Evolutionary conservation across 2,329 filamentous ascomycete species (phyloP), one percentile per base, ranked within the genome.

Genomic region (Colletotrichum navitas): DNA sequence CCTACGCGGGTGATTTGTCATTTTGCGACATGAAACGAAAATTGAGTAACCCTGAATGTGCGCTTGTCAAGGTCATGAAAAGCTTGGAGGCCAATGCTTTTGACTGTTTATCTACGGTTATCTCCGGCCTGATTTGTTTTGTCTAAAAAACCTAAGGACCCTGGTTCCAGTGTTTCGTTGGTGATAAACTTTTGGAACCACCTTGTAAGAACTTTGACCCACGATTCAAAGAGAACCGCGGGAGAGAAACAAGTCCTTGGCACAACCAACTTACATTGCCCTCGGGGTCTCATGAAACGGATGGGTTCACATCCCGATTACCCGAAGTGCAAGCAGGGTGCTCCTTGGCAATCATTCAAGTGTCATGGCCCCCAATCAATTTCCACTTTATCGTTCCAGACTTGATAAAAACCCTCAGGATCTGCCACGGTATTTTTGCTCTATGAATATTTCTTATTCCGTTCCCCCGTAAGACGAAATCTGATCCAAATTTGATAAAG

Each of bases 141-240:
- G 16, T 52, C 24, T 21, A 7, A 11, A 54, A 34, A 45, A 49
- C 14, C 29, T 34, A 10, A 58, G 18, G 39, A 54, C 58, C 52
- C 58, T 59, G 58, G 43, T 32, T 56, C 32, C 54, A 26, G 47
- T 51, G 63, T 11, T 2, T n/a, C 32, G 41, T 49, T 52, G 26
- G 18, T 16, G 26, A 55, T 56, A 69, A 43, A 45, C 26, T 64
- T 71, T 68, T 4, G 36, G 60, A 63, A 55, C 59, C 14, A 63
- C 68, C 16, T 54, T 16, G 63, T 34, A 49, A 59, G 55, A 71
- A 69, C 52, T 69, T 24, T 68, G 60, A 69, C 54, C 5, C 47
- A 49, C 34, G 34, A 26, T 56, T 34, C 18, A 14, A 36, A 5
- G 34, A n/a, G 26, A 21, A n/a, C 45, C 36, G 45, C 26, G 39